phyloP scores from a whole-genome alignment of 345 rosid genomes.

The Erysimum cheiranthoides region DNA sequence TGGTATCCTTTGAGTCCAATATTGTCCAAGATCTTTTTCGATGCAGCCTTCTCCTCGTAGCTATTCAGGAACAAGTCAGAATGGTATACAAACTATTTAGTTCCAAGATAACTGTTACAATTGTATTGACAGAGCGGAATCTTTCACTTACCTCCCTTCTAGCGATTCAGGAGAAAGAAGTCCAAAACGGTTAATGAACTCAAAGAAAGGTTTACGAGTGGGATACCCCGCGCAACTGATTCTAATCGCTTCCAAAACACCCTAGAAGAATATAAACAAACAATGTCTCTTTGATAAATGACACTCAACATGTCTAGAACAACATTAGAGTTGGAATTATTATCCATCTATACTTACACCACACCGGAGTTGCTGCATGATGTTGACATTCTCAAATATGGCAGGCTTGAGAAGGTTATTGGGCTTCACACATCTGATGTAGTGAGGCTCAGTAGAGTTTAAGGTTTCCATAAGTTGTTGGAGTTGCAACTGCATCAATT shows the following conservation, averaged over 20 bases:
- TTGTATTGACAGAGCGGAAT: constrained; percentile 4
- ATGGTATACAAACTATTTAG: not conserved
- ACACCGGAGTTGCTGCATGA: constrained; percentile 95
- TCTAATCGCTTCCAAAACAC: constrained; percentile 94
- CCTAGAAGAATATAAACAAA: constrained; percentile 48
- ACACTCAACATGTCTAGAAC: constrained; percentile 8
- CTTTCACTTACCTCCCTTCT: constrained; percentile 79
- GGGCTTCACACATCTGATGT: constrained; percentile 95
- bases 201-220: constrained; percentile 88
- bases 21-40: constrained; percentile 78
- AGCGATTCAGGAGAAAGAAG: constrained; percentile 68
- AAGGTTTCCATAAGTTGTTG: constrained; percentile 85
- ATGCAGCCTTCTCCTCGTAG: constrained; percentile 76
- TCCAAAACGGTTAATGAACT: constrained; percentile 85
- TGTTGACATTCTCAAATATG: constrained; percentile 87
- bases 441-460: constrained; percentile 94
- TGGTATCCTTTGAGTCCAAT: constrained; percentile 90
- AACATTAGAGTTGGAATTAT: constrained; percentile 10
- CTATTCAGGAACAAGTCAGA: constrained; percentile 51
- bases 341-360: constrained; percentile 66
- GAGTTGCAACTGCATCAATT: constrained; percentile 79
- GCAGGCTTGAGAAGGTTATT: constrained; percentile 91
- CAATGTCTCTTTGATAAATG: not conserved
- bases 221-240: constrained; percentile 98
- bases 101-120: constrained; percentile 17